Evolutionary conservation across 805 yeast species (phyloP).

Genomic region (Candida stauntonica): DNA sequence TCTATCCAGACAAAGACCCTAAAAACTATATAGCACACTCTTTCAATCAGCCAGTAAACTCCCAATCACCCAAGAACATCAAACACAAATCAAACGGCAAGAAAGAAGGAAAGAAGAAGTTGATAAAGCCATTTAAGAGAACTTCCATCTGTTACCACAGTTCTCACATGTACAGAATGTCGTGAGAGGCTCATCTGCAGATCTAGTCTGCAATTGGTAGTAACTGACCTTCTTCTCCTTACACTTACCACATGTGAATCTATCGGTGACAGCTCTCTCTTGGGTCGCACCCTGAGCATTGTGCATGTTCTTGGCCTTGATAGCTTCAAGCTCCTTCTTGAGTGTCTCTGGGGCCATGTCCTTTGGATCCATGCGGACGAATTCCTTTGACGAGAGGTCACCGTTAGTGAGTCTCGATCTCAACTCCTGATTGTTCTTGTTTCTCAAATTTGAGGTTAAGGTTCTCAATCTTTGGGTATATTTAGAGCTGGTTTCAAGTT

Average conservation of each 20-base stretch:
- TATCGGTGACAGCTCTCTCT: conserved; percentile 91
- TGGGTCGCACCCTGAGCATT: conserved; percentile 98
- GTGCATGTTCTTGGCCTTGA: conserved; percentile 83
- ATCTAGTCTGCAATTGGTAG: conserved; percentile 96
- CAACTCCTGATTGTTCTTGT: conserved; percentile 84
- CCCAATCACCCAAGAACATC: neutral
- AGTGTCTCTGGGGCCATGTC: conserved; percentile 94
- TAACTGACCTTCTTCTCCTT: conserved; percentile 95
- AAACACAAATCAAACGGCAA: neutral
- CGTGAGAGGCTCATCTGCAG: conserved; percentile 98
- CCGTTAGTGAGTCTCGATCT: conserved; percentile 64
- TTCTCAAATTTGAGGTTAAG: conserved; percentile 79
- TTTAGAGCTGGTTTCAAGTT: conserved; percentile 43
- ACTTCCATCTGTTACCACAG: conserved; percentile 98
- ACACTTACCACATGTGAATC: conserved; percentile 97
- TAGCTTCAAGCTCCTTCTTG: conserved; percentile 76
- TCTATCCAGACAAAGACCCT: no score
- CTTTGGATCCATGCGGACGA: conserved; percentile 82
- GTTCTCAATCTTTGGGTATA: conserved; percentile 85
- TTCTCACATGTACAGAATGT: conserved; percentile 97
- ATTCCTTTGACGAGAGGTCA: conserved; percentile 58
- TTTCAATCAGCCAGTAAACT: no score
- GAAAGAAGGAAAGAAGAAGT: no score
- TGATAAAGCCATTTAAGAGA: no score
- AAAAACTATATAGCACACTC: no score